phyloP scores from a whole-genome alignment of 345 rosid species.

The Arabidopsis arenosa region DNA sequence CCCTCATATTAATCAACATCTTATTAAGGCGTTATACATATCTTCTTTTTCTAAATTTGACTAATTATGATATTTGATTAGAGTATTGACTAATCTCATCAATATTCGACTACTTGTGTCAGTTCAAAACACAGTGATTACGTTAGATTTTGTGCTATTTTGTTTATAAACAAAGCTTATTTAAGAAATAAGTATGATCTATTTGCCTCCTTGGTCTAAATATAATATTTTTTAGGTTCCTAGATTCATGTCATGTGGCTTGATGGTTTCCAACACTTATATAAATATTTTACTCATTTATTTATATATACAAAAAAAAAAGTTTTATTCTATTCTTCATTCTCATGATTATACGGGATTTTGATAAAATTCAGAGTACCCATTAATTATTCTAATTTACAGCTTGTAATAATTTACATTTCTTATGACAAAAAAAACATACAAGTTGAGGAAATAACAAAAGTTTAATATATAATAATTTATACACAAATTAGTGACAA shows the following conservation, averaged over 20 bases:
- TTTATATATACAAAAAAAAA: not conserved
- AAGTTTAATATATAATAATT: constrained; percentile 11
- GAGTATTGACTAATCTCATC: constrained; percentile 28
- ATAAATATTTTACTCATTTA: constrained; percentile 22
- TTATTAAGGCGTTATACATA: constrained; percentile 19
- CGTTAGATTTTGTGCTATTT: constrained; percentile 40
- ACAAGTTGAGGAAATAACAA: constrained; percentile 34
- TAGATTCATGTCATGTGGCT: constrained; percentile 50
- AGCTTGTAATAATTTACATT: constrained; percentile 35
- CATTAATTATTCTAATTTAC: constrained; percentile 16
- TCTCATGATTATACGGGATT: constrained; percentile 34
- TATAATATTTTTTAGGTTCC: constrained; percentile 13
- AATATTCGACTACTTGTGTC: constrained; percentile 31
- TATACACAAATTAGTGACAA: constrained; percentile 27
- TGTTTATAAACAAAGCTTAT: constrained; percentile 25
- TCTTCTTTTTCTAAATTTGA: constrained; percentile 10
- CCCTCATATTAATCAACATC: constrained; percentile 36
- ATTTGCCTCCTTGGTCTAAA: not conserved
- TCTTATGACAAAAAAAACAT: not conserved
- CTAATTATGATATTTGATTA: constrained; percentile 20
- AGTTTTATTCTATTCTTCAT: constrained; percentile 29
- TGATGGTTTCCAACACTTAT: constrained; percentile 41
- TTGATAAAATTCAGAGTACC: constrained; percentile 33
- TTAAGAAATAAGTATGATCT: not conserved
- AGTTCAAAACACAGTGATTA: constrained; percentile 42